Base-by-base conservation (phyloP, 169 alveolate genomes). In the Sarcocystis neurona region DNA sequence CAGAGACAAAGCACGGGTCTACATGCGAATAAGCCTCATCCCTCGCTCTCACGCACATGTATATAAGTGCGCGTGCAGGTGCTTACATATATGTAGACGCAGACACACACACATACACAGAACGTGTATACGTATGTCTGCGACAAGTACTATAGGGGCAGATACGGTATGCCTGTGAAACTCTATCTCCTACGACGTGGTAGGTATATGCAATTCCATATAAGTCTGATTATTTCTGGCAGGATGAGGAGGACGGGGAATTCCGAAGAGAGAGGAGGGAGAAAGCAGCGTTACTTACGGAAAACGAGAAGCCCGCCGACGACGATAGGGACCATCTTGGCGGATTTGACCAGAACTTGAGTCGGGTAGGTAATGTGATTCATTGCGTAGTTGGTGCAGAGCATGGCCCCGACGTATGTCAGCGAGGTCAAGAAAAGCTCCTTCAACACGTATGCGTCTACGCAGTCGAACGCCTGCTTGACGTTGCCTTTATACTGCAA, bases 261-360 rank as follows among this genome's bases (percentile, higher is more conserved):
- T n/a, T 23, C 18, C 20, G 80, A 15, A 15, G 23, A 10, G 23
- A 10, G 23, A 15, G 27, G 10, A 23, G 34, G 60, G 27, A 15
- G 15, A 10, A 15, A 48, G 60, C 6, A 68, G 30, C 27, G 37
- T 58, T 41, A 20, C 89, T 23, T 37, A 68, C 95, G 92, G 92
- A 97, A 97, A 68, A 95, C 90, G 20, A 95, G 53, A 74, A 93
- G 91, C 23, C 98, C 97, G n/a, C 97, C 97, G 30, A 95, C 95
- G 53, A 96, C 94, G 37, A 96, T 94, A 27, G 98, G 98, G n/a
- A 96, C 97, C 97, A 96, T 96, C 85, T 96, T 96, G 32, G 97
- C 98, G 34, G 97, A 93, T 53, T 96, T 96, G 58, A 96, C 97
- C 10, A 96, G 94, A 30, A 96, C 97, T 80, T 96, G 98, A 20